These are phyloP conservation scores for Cardamine resedifolia DNA, from an alignment of 345 rosid genomes.

Conservation along the genomic window DNA sequence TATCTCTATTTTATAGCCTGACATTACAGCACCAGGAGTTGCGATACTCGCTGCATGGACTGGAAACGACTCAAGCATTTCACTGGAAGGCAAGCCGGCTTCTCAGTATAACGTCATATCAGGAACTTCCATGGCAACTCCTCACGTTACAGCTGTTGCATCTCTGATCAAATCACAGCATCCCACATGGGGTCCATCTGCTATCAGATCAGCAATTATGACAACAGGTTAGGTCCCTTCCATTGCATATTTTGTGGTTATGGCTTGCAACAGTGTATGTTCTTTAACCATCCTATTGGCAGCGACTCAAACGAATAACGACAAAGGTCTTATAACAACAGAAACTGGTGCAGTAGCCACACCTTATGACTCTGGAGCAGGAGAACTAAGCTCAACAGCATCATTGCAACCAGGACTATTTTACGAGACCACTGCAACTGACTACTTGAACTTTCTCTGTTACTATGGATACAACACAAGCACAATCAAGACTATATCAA, in stretches of 20 bases:
- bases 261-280: background rate
- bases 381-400: conserved; percentile 56
- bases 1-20: conserved; percentile 59
- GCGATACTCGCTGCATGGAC: conserved; percentile 78
- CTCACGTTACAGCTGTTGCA: conserved; percentile 71
- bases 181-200: conserved; percentile 66
- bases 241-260: background rate
- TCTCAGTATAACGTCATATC: conserved; percentile 54
- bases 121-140: conserved; percentile 89
- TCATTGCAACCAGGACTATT: conserved; percentile 64
- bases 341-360: conserved; percentile 64
- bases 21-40: conserved; percentile 82
- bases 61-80: conserved; percentile 45
- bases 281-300: background rate
- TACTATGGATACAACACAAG: conserved; percentile 50
- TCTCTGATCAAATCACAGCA: conserved; percentile 57
- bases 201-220: conserved; percentile 77
- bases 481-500: conserved; percentile 46
- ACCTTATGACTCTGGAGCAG: conserved; percentile 65
- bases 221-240: conserved; percentile 54
- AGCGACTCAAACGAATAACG: conserved; percentile 64
- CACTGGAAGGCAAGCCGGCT: conserved; percentile 46
- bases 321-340: conserved; percentile 51
- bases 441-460: conserved; percentile 76
- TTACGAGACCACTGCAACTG: conserved; percentile 58